Percentiles rank a stretch among this genome's conserved stretches.
These are phyloP conservation scores for Myxozyma neglecta DNA, from an alignment of 805 yeast genomes.

Conservation along the genomic window DNA sequence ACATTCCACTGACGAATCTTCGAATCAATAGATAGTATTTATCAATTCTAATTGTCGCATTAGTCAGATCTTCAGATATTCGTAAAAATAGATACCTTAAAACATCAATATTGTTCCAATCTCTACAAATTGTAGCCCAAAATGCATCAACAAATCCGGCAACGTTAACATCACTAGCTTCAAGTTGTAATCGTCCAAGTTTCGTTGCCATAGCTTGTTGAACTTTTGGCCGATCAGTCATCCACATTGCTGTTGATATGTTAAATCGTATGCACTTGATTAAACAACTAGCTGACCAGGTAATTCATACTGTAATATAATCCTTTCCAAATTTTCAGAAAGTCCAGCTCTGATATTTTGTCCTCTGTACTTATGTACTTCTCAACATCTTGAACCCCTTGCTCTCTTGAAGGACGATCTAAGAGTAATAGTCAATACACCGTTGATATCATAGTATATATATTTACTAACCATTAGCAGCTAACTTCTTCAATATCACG, in stretches of 20 bases:
- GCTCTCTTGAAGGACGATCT: conserved; percentile 32
- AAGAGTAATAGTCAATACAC: not conserved
- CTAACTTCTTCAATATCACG: conserved; percentile 69
- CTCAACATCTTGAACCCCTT: conserved; percentile 10
- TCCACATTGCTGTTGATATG: conserved; percentile 73
- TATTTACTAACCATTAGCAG: conserved; percentile 65
- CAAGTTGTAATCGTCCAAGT: conserved; percentile 54
- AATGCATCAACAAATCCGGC: conserved; percentile 65
- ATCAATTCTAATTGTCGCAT: conserved; percentile 59
- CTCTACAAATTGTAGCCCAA: conserved; percentile 74
- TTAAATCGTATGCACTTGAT: not conserved
- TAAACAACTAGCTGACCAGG: not conserved
- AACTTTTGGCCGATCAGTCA: conserved; percentile 87
- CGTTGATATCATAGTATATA: not conserved
- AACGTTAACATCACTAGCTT: conserved; percentile 45
- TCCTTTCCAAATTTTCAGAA: conserved; percentile 94
- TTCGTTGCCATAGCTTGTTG: conserved; percentile 81
- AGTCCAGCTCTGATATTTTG: conserved; percentile 44
- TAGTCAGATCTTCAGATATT: not conserved
- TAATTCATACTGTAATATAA: conserved; percentile 54
- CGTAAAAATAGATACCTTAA: conserved; percentile 11
- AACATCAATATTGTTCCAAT: conserved; percentile 69
- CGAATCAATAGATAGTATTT: conserved; percentile 81
- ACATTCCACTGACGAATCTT: conserved; percentile 64
- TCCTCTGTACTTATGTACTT: conserved; percentile 9